phyloP scores from a whole-genome alignment of 768 basidiomycete species.

The Lactarius psammicola region DNA sequence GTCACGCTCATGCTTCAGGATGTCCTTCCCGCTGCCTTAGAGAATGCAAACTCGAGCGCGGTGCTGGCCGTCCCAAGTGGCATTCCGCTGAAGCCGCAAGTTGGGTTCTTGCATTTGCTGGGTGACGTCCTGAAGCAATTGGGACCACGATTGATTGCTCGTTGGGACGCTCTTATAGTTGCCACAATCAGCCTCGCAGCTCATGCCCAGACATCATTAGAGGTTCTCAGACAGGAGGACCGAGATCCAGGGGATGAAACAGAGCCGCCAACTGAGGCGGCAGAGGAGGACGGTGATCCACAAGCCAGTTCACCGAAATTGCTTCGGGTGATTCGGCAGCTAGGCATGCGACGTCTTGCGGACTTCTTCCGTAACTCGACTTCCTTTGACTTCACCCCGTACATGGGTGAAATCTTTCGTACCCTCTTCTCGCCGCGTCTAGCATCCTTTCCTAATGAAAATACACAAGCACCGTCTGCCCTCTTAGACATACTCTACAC shows the following conservation, averaged over 20 bases:
- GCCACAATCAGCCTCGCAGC: constrained; percentile 64
- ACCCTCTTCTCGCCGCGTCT: constrained; percentile 83
- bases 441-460: constrained; percentile 70
- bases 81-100: constrained; percentile 62
- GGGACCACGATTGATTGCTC: constrained; percentile 61
- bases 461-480: constrained; percentile 87
- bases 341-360: constrained; percentile 80
- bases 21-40: constrained; percentile 38
- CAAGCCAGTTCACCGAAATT: constrained; percentile 21
- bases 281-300: constrained; percentile 41
- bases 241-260: constrained; percentile 38
- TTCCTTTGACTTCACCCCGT: constrained; percentile 71
- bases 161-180: constrained; percentile 77
- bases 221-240: constrained; percentile 34
- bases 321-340: constrained; percentile 67
- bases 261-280: constrained; percentile 16
- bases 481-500: constrained; percentile 80
- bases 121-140: constrained; percentile 82
- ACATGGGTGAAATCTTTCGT: constrained; percentile 62
- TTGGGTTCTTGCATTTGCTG: constrained; percentile 82
- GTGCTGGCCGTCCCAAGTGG: constrained; percentile 34
- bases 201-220: constrained; percentile 60
- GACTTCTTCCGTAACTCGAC: constrained; percentile 83
- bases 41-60: constrained; percentile 27
- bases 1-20: constrained; percentile 87